phyloP scores from a whole-genome alignment of 2,329 filamentous ascomycete species.

The Monosporascus sp. region DNA sequence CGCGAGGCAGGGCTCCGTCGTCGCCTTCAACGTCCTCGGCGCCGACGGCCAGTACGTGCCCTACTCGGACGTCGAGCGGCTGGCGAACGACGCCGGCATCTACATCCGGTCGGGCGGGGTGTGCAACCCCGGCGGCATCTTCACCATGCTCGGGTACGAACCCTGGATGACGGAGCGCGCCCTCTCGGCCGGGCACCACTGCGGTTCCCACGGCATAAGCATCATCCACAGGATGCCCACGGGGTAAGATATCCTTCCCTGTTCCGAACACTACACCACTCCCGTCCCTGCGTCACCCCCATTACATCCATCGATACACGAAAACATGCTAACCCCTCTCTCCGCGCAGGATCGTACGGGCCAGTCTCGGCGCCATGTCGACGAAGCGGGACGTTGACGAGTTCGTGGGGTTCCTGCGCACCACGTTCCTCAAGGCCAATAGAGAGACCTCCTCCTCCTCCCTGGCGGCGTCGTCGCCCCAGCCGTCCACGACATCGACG shows the following conservation, averaged over 20 bases:
- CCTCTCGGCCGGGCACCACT: constrained; percentile 52
- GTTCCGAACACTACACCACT: too few species aligned
- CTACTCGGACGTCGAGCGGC: constrained; percentile 53
- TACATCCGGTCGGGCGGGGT: constrained; percentile 56
- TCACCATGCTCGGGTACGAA: constrained; percentile 43
- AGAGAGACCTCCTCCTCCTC: constrained; percentile 11
- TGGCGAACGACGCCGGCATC: constrained; percentile 49
- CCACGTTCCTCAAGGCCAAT: constrained; percentile 28
- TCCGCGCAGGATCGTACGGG: constrained; percentile 47
- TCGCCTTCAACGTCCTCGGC: constrained; percentile 58
- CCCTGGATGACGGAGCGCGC: constrained; percentile 49
- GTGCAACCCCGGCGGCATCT: constrained; percentile 42
- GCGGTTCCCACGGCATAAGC: constrained; percentile 46
- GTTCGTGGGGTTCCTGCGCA: constrained; percentile 40
- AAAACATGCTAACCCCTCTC: too few species aligned
- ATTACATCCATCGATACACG: background rate
- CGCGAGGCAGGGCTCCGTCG: constrained; percentile 51
- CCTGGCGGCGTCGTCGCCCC: constrained; percentile 7
- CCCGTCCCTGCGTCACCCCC: constrained; percentile 6
- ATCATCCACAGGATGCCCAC: constrained; percentile 50
- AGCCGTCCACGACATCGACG: constrained; percentile 4
- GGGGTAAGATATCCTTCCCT: constrained; percentile 28
- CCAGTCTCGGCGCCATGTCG: constrained; percentile 57
- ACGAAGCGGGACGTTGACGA: constrained; percentile 47
- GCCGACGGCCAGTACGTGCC: constrained; percentile 47